A percentile compares a stretch with the other conserved stretches of the same genome.
phyloP scores from a whole-genome alignment of 352 stramenopile species.

The Thalassiosira hispida region DNA sequence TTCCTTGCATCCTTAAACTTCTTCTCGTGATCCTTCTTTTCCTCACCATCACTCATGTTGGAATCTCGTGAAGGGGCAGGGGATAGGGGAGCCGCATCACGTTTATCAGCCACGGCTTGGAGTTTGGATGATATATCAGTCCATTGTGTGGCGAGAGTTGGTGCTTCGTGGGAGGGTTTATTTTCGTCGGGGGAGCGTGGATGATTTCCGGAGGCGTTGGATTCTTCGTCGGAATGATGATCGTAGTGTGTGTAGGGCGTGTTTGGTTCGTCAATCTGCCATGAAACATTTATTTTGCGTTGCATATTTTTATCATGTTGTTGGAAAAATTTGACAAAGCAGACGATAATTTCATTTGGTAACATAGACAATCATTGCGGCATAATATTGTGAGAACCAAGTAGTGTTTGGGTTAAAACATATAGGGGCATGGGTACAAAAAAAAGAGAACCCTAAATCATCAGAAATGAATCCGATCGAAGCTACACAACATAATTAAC shows the following conservation, averaged over 20 bases:
- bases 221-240: constrained; percentile 64
- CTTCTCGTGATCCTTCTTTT: constrained; percentile 36
- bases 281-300: too few species aligned
- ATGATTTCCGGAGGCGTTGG: constrained; percentile 55
- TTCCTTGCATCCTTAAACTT: constrained; percentile 80
- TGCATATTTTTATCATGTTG: background rate
- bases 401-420: constrained; percentile 4
- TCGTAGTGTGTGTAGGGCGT: constrained; percentile 81
- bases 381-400: background rate
- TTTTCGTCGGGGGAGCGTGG: constrained; percentile 41
- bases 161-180: constrained; percentile 4
- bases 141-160: constrained; percentile 46
- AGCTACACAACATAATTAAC: constrained; percentile 13
- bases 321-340: background rate
- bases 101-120: constrained; percentile 60
- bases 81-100: constrained; percentile 40
- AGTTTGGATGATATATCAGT: constrained; percentile 69
- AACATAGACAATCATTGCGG: too few species aligned
- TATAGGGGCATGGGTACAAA: background rate
- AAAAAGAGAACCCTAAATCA: background rate
- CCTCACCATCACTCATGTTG: constrained; percentile 46
- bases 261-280: constrained; percentile 81
- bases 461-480: background rate
- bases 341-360: too few species aligned
- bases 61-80: constrained; percentile 38